Base-by-base conservation (phyloP, 495 filamentous ascomycete genomes). In the Thermothielavioides terrestris region DNA sequence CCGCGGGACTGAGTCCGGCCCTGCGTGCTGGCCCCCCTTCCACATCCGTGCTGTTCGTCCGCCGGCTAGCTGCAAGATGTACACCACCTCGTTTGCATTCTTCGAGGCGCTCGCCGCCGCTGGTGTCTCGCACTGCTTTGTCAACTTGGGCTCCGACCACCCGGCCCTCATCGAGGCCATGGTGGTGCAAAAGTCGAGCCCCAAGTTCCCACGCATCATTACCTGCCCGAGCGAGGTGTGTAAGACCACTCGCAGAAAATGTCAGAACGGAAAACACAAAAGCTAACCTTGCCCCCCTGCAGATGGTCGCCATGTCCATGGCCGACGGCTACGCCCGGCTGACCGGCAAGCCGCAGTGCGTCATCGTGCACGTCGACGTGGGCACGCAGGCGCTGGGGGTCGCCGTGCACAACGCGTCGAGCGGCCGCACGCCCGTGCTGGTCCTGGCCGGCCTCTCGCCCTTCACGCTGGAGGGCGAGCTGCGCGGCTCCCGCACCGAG, bases 221-320 rank as follows among this genome's bases (percentile, higher is more conserved):
- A 97, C 90, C 40, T 95, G 90, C 63, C 90, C 89, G 2, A 94
- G 94, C 59, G 89, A 94, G 70, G 83, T 84, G n/a, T 67, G 22
- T 59, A 60, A 14, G n/a, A 14, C 18, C 1, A 26, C 21, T 12
- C 8, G n/a, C n/a, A n/a, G n/a, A n/a, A n/a, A n/a, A n/a, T n/a
- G n/a, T n/a, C n/a, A n/a, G n/a, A n/a, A n/a, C n/a, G n/a, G n/a
- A n/a, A n/a, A n/a, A n/a, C n/a, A n/a, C n/a, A n/a, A n/a, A n/a
- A n/a, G n/a, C n/a, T n/a, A n/a, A n/a, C n/a, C n/a, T n/a, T n/a
- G n/a, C n/a, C n/a, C n/a, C n/a, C n/a, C n/a, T n/a, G n/a, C 38
- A 95, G 86, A 97, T 96, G 91, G 91, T 97, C 4, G 91, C 91
- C 41, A 81, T 97, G 53, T 95, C 90, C 42, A 94, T 94, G 85